Conservation (phyloP, 495 filamentous ascomycete genomes). For the Chlorociboria aeruginascens region DNA sequence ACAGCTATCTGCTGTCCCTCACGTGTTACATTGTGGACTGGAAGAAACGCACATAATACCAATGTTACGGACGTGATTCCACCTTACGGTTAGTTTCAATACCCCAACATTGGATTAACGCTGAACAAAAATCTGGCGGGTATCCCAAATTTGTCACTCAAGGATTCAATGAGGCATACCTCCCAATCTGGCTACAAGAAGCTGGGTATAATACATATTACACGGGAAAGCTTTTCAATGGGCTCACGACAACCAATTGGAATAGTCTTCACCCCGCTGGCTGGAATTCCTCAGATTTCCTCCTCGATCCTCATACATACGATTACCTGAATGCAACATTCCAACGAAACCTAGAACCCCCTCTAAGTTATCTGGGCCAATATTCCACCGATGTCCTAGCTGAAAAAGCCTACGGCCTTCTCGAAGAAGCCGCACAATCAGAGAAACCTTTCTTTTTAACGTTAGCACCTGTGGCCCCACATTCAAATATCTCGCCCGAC, state of each 20-base stretch:
- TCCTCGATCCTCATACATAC: constrained; percentile 56
- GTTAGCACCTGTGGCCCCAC: constrained; percentile 49
- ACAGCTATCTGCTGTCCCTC: constrained; percentile 50
- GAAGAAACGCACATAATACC: constrained; percentile 54
- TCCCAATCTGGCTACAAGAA: constrained; percentile 53
- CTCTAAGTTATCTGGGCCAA: constrained; percentile 40
- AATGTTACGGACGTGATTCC: constrained; percentile 57
- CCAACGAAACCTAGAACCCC: constrained; percentile 44
- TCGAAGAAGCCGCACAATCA: constrained; percentile 43
- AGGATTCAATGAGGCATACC: constrained; percentile 49
- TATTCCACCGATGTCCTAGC: constrained; percentile 51
- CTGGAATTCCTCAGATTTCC: constrained; percentile 46
- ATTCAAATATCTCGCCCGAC: constrained; percentile 39
- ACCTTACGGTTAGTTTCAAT: constrained; percentile 34
- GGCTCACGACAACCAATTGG: constrained; percentile 42
- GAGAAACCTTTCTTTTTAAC: constrained; percentile 52
- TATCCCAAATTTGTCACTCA: constrained; percentile 53
- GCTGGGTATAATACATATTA: constrained; percentile 58
- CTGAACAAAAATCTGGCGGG: constrained; percentile 29
- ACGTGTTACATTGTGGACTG: constrained; percentile 50
- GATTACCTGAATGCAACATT: constrained; percentile 51
- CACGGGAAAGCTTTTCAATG: constrained; percentile 56
- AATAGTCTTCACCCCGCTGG: constrained; percentile 40
- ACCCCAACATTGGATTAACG: not conserved
- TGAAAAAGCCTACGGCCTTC: constrained; percentile 45